These are phyloP conservation scores for Penicillium cinerascens DNA, from an alignment of 495 filamentous ascomycete genomes.

Conservation along the genomic window DNA sequence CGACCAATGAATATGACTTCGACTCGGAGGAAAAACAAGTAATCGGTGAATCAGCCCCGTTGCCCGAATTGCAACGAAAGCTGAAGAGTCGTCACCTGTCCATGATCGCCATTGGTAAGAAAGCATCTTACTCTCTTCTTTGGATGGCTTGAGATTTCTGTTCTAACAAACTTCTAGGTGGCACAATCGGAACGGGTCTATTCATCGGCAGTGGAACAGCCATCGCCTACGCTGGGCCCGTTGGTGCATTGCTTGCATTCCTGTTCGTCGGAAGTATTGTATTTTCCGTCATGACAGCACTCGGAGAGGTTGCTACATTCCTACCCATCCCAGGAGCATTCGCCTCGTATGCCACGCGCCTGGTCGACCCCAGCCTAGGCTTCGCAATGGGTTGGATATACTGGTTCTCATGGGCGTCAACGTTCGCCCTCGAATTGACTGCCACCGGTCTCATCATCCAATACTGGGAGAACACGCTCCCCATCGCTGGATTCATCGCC, in stretches of 20 bases:
- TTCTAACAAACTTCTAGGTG: constrained; percentile 39
- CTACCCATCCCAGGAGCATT: constrained; percentile 68
- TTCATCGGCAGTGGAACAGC: constrained; percentile 66
- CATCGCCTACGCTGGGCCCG: constrained; percentile 57
- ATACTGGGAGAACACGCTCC: constrained; percentile 59
- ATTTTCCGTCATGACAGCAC: constrained; percentile 44
- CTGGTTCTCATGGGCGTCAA: not conserved
- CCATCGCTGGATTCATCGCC: constrained; percentile 59
- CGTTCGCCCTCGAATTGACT: constrained; percentile 62
- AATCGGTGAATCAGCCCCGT: constrained; percentile 4
- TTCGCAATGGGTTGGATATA: constrained; percentile 1
- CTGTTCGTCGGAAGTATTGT: constrained; percentile 51
- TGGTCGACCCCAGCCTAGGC: constrained; percentile 60
- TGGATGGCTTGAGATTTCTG: constrained; percentile 29
- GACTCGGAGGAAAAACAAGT: constrained; percentile 15
- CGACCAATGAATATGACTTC: constrained; percentile 5
- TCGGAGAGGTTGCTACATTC: constrained; percentile 69
- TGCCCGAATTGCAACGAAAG: constrained; percentile 39
- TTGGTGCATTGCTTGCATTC: constrained; percentile 61
- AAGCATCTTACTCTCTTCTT: not conserved
- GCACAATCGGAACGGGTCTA: constrained; percentile 66
- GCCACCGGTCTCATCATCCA: constrained; percentile 63
- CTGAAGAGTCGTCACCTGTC: constrained; percentile 39
- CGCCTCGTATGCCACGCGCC: constrained; percentile 63
- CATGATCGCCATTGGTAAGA: constrained; percentile 53